A percentile compares a stretch with the other conserved stretches of the same genome.
Evolutionary conservation across 1,284 basidiomycete species (phyloP).

Genomic region (Cystobasidiaceae sp.): DNA sequence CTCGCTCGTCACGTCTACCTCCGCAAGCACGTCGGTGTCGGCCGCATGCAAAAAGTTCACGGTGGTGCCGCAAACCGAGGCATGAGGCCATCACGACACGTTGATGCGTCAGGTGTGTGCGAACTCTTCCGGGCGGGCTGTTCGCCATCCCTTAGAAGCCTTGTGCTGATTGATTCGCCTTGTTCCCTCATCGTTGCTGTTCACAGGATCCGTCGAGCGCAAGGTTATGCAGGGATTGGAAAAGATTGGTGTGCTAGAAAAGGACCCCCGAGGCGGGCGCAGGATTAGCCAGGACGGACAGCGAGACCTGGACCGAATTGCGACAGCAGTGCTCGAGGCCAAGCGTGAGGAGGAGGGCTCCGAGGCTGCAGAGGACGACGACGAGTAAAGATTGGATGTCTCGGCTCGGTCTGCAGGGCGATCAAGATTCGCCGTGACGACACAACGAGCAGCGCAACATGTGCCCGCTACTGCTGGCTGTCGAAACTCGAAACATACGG

Average conservation of each 20-base stretch:
- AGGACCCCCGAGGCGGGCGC: slow-evolving; percentile 83
- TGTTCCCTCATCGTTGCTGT: background rate
- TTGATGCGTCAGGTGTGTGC: slow-evolving; percentile 65
- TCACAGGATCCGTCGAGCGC: slow-evolving; percentile 45
- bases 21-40: slow-evolving; percentile 96
- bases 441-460: no score
- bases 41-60: slow-evolving; percentile 93
- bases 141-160: no score
- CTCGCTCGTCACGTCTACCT: slow-evolving; percentile 99
- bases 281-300: slow-evolving; percentile 94
- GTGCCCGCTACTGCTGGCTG: no score
- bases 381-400: no score
- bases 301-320: slow-evolving; percentile 97
- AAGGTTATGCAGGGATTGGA: slow-evolving; percentile 88
- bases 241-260: slow-evolving; percentile 97
- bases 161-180: background rate
- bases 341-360: slow-evolving; percentile 79
- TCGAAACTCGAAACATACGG: no score
- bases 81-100: slow-evolving; percentile 87
- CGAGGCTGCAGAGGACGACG: slow-evolving; percentile 71
- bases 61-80: slow-evolving; percentile 93
- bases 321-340: slow-evolving; percentile 88
- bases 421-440: no score
- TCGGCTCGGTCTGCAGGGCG: no score
- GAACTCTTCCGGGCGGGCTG: no score